Evolutionary conservation across 176 grass and related monocot genomes (phyloP).

Genomic region (Oryza meridionalis): DNA sequence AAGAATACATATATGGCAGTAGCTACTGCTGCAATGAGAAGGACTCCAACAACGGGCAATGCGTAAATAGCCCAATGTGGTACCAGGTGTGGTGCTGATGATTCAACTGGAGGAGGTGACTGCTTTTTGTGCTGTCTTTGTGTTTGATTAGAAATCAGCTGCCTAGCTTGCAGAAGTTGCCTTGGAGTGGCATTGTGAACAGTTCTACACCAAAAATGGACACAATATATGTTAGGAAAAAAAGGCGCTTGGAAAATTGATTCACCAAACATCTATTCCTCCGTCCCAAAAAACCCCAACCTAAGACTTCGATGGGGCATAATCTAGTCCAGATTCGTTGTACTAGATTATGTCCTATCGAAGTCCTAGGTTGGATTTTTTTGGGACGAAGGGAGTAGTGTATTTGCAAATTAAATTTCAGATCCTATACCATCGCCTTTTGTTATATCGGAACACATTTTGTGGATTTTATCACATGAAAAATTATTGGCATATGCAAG

Average conservation of each 20-base stretch:
- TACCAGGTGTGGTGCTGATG: not conserved
- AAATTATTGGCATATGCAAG: not conserved
- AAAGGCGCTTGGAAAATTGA: no score
- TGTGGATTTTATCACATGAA: not conserved
- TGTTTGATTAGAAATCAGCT: not conserved
- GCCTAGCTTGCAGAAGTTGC: conserved; percentile 7
- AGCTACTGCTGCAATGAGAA: conserved; percentile 42
- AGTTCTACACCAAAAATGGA: conserved; percentile 34
- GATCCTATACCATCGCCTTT: not conserved
- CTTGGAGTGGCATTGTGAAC: conserved; percentile 10
- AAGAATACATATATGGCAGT: conserved; percentile 42
- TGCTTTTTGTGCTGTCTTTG: not conserved
- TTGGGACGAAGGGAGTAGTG: no score
- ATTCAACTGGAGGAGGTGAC: not conserved
- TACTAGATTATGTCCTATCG: no score
- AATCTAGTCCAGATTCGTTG: no score
- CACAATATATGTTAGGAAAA: no score
- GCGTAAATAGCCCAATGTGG: conserved; percentile 30
- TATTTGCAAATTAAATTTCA: not conserved
- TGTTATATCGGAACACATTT: not conserved
- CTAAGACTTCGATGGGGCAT: no score
- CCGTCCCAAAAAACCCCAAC: no score
- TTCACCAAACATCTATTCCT: no score
- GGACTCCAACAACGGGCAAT: conserved; percentile 37
- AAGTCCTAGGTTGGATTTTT: no score